phyloP scores from a whole-genome alignment of 2,329 filamentous ascomycete species.

The Lizonia empirigonia region DNA sequence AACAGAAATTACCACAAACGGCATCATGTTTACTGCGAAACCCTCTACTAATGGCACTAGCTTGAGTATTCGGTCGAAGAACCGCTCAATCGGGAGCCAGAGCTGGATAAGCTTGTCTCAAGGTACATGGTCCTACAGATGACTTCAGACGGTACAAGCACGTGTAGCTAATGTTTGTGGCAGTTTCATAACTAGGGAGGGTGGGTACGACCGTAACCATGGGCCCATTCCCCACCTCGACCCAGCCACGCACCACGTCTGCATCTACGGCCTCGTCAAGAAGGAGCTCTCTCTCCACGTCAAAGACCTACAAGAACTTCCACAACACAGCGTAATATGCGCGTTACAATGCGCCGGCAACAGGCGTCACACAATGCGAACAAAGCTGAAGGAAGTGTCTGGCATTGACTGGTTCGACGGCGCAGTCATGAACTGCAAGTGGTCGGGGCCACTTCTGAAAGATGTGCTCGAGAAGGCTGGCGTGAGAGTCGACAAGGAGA shows the following conservation, averaged over 20 bases:
- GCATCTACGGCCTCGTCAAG: conserved; percentile 57
- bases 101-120: conserved; percentile 51
- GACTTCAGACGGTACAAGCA: not conserved
- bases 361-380: conserved; percentile 65
- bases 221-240: conserved; percentile 58
- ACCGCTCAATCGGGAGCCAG: conserved; percentile 57
- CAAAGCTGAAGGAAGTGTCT: conserved; percentile 62
- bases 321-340: conserved; percentile 62
- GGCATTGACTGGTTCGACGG: conserved; percentile 67
- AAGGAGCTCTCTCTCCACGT: conserved; percentile 54
- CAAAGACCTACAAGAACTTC: conserved; percentile 54
- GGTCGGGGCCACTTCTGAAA: conserved; percentile 57
- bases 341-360: conserved; percentile 67
- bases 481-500: conserved; percentile 42
- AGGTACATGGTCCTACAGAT: conserved; percentile 36
- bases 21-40: conserved; percentile 20
- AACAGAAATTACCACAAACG: conserved; percentile 22
- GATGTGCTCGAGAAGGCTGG: conserved; percentile 59
- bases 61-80: conserved; percentile 52
- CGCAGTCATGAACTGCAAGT: conserved; percentile 65
- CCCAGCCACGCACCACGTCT: conserved; percentile 50
- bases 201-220: conserved; percentile 65
- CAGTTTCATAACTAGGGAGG: conserved; percentile 56
- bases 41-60: conserved; percentile 29
- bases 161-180: not conserved